Evolutionary conservation across 2,329 filamentous ascomycete species (phyloP), one percentile per base, ranked within the genome.

Genomic region (Fusarium lyarnte): DNA sequence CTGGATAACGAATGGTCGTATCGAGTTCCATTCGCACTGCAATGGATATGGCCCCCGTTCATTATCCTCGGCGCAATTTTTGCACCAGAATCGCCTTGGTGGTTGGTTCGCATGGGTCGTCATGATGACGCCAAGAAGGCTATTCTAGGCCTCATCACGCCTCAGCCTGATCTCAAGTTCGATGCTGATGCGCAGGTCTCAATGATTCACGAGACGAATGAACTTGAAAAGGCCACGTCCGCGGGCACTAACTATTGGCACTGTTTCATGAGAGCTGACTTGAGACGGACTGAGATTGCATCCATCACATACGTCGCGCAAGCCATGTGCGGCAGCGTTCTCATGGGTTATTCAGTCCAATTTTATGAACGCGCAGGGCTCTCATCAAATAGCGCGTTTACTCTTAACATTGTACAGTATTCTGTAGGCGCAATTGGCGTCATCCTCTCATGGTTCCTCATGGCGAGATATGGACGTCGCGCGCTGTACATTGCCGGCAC

Each of bases 321-420:
- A 74, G 80, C 79, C 1, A 69, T 82, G 10, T 83, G 81, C 49
- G 84, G 84, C 19, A 76, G 79, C 16, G 77, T 78, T 11, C 78
- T 86, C 61, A 89, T 88, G 79, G 89, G 88, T 66, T 90, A 89
- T 76, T 90, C 88, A 13, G 90, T 88, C 4, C 82, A 84, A 57
- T 86, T 86, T 63, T 85, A 84, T 63, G 78, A 82, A 46, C 82
- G 82, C 57, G 84, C 82, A 31, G 83, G 84, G 8, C 74, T 86
- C 25, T 77, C 77, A 1, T 72, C 78, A 3, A 72, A 75, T 6
- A 78, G 78, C 47, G 78, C 82, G 0, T 83, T 83, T 73, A 81
- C 73, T 54, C 77, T 84, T 49, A 76, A 81, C 1, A 78, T 87
- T n/a, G 83, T 79, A 6, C 81, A 83, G 55, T 84, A 84, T 58